These are phyloP conservation scores for Fusarium poae DNA, from an alignment of 2,329 filamentous ascomycete species.

Conservation along the genomic window DNA sequence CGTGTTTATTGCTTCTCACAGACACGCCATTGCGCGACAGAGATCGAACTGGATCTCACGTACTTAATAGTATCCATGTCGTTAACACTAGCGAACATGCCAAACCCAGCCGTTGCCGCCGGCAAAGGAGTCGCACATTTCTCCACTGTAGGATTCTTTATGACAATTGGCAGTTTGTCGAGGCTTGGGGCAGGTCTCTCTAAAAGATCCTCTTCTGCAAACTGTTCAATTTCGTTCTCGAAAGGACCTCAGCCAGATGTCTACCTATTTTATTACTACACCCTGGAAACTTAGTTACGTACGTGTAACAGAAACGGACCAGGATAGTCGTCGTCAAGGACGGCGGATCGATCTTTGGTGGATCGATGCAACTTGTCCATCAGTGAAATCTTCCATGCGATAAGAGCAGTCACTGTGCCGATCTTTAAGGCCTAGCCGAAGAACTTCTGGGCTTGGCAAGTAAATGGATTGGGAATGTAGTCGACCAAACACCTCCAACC, in stretches of 20 bases:
- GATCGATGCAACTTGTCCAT: conserved; percentile 34
- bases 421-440: conserved; percentile 19
- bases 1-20: conserved; percentile 8
- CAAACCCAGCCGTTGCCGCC: conserved; percentile 32
- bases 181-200: neutral
- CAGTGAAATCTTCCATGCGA: conserved; percentile 37
- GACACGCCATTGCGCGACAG: conserved; percentile 19
- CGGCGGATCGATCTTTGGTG: conserved; percentile 44
- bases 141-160: conserved; percentile 32
- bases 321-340: conserved; percentile 43
- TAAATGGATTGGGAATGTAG: conserved; percentile 21
- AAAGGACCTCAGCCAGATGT: conserved; percentile 25
- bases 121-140: conserved; percentile 40
- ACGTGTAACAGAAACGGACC: conserved; percentile 43
- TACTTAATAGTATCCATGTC: neutral
- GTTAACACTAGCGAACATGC: neutral
- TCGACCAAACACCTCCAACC: conserved; percentile 1
- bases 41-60: conserved; percentile 21
- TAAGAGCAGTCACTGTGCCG: conserved; percentile 33
- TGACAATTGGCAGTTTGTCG: conserved; percentile 7
- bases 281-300: conserved; percentile 34
- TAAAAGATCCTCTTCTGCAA: neutral
- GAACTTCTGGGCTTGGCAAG: conserved; percentile 18
- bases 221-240: conserved; percentile 1
- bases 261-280: conserved; percentile 29